A percentile compares a stretch with the other conserved stretches of the same genome.
These are phyloP conservation scores for Fusarium concolor DNA, from an alignment of 2,329 filamentous ascomycete species.

Conservation along the genomic window DNA sequence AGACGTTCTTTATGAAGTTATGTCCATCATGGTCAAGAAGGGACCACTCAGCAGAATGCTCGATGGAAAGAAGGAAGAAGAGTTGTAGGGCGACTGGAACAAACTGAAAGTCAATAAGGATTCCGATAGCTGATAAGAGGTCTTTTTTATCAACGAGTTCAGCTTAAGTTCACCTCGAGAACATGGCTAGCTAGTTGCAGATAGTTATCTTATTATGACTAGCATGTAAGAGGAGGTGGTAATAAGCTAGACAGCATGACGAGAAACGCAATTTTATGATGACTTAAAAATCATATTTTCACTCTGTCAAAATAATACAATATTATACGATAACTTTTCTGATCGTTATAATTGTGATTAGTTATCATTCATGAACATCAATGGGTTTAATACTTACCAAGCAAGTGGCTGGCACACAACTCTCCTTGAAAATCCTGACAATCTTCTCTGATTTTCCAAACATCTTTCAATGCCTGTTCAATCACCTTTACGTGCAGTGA, in stretches of 20 bases:
- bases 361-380: not conserved
- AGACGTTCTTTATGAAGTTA: constrained; percentile 79
- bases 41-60: constrained; percentile 71
- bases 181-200: no score
- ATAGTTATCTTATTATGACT: no score
- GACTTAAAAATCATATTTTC: fast-evolving
- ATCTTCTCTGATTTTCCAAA: constrained; percentile 43
- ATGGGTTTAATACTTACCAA: constrained; percentile 29
- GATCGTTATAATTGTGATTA: not conserved
- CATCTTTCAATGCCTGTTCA: constrained; percentile 42
- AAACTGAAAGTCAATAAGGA: no score
- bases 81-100: not conserved
- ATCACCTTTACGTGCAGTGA: constrained; percentile 46
- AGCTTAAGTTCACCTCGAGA: no score
- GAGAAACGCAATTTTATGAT: not conserved
- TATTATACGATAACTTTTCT: constrained; percentile 46
- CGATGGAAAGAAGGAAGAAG: constrained; percentile 16
- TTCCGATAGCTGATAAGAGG: no score
- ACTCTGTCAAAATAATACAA: constrained; percentile 40
- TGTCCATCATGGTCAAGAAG: constrained; percentile 85
- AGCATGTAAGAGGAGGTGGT: no score
- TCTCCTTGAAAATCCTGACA: constrained; percentile 32
- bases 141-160: no score
- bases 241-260: no score
- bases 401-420: constrained; percentile 37